Percentiles rank a stretch among this genome's conserved stretches.
Evolutionary conservation across 345 rosid species (phyloP).

Genomic region (Ceriops zippeliana): DNA sequence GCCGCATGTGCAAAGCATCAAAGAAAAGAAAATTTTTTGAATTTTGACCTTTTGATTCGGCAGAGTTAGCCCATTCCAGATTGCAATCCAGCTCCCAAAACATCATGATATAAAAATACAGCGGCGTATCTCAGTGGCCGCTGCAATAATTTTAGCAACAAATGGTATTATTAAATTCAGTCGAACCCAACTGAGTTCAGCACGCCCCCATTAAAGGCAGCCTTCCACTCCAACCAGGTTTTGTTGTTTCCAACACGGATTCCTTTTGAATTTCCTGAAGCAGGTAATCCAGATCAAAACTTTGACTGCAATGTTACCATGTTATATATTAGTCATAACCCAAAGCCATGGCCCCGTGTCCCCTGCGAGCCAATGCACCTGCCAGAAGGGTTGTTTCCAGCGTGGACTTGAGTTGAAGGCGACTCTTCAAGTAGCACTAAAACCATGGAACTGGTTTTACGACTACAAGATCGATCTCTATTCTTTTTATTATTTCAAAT

Average conservation of each 20-base stretch:
- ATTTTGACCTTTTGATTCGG: conserved; percentile 3
- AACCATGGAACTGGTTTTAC: neutral
- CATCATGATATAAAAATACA: neutral
- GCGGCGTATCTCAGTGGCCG: conserved; percentile 20
- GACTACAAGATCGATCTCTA: neutral
- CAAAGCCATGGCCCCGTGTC: no score
- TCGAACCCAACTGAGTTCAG: neutral
- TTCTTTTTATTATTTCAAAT: no score
- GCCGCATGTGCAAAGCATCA: conserved; percentile 36
- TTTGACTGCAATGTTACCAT: no score
- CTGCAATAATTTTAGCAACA: neutral
- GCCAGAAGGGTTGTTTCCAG: no score
- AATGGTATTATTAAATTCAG: neutral
- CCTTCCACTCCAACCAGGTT: conserved; percentile 9
- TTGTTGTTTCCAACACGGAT: conserved; percentile 19
- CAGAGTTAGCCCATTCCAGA: conserved; percentile 18
- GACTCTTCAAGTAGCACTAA: neutral
- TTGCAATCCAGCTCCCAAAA: conserved; percentile 18
- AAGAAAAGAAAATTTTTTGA: neutral
- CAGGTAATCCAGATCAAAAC: no score
- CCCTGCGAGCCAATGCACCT: no score
- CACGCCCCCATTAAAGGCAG: neutral
- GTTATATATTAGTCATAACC: no score
- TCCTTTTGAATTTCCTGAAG: no score
- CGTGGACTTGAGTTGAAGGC: conserved; percentile 11